Evolutionary conservation across 1,139 yeast species (phyloP), one percentile per base, ranked within the genome.

Genomic region (Torulaspora globosa): DNA sequence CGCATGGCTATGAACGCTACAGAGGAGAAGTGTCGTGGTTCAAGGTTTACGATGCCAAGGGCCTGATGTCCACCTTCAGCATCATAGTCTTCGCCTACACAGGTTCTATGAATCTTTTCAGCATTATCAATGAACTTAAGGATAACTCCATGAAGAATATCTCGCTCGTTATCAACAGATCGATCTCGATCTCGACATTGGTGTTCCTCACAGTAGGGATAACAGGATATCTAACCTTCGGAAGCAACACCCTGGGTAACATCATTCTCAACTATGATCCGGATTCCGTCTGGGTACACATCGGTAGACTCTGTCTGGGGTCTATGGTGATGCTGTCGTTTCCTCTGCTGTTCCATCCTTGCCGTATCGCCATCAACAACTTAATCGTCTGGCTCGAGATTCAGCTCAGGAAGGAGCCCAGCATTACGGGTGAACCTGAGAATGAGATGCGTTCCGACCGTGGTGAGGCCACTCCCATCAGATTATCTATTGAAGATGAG

Each of bases 271-370:
- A 77, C 70, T 83, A 81, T 59, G 58, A 67, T 39, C 57, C 65
- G 1, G 44, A 58, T n/a, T 56, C 66, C 6, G 33, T 58, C 1
- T 73, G 77, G 67, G 57, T 67, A 2, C 54, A 54, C 27, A 59
- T 87, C 41, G 97, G 95, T 9, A 78, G 92, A 50, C 71, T 80
- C 16, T 78, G 89, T 31, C 78, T 92, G 50, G 94, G 86, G 1
- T 70, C 85, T 35, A 80, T 92, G 84, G 95, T 94, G 34, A 70
- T 86, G 10, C 77, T 92, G 52, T 85, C 96, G 6, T 92, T 84
- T 70, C 98, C 98, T 15, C 73, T 92, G 55, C 85, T 90, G 83
- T 78, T 88, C 60, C 96, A 90, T 63, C 98, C 98, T 1, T 86
- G 95, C 39, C 73, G 98, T 47, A 82, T 87, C 24, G 86, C 97